These are phyloP conservation scores for Geranomyces michiganensis DNA, from an alignment of 192 early-diverging fungal genomes.

Conservation along the genomic window DNA sequence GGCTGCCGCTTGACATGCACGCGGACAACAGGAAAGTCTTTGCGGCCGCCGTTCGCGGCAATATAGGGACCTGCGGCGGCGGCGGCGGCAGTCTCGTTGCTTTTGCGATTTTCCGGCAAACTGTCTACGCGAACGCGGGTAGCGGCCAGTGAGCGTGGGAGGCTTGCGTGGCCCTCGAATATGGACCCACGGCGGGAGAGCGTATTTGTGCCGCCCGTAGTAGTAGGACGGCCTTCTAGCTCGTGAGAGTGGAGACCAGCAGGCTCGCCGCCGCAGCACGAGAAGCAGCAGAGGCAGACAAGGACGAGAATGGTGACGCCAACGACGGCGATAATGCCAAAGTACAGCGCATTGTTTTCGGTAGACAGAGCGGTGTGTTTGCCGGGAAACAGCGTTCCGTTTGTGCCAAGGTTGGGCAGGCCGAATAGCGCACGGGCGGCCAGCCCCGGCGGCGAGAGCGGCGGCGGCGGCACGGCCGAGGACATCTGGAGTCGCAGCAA, in stretches of 20 bases:
- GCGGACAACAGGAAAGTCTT: constrained; percentile 41
- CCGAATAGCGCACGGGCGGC: neutral
- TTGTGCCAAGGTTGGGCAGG: constrained; percentile 7
- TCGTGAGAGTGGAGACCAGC: neutral
- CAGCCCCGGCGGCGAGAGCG: no score
- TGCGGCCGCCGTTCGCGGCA: constrained; percentile 32
- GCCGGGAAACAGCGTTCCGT: constrained; percentile 4
- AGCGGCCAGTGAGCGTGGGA: constrained; percentile 9
- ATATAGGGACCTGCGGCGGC: constrained; percentile 26
- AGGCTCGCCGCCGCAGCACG: neutral
- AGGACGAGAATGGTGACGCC: constrained; percentile 17
- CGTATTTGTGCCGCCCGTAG: neutral
- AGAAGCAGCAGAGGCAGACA: constrained; percentile 4
- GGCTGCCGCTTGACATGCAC: constrained; percentile 31
- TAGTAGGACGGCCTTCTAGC: neutral
- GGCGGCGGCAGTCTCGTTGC: constrained; percentile 1
- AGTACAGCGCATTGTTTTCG: constrained; percentile 23
- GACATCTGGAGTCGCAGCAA: no score
- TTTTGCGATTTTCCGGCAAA: neutral
- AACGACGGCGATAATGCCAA: constrained; percentile 11
- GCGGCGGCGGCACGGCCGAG: no score
- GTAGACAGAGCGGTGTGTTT: neutral
- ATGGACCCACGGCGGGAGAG: neutral
- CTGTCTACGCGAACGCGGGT: neutral
- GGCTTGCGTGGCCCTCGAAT: constrained; percentile 5